Base-by-base conservation (phyloP, 2,329 filamentous ascomycete genomes). In the Trichoderma asperellum region DNA sequence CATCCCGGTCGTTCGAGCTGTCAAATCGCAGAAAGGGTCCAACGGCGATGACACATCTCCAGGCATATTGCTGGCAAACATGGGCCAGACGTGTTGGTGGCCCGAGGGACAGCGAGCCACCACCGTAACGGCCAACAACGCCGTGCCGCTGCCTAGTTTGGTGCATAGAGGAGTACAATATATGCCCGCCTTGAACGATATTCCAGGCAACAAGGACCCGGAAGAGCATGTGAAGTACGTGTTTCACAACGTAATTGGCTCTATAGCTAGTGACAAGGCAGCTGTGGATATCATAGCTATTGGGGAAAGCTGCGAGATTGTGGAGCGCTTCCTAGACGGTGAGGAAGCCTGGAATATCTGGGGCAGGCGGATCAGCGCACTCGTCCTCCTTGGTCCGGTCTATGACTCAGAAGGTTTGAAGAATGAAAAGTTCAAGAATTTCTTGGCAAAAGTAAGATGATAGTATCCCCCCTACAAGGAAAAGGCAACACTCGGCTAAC, bases 31-130 rank as follows among this genome's bases (percentile, higher is more conserved):
- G 68, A 71, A 58, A 29, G 78, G 78, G 40, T 80, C 78, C 16
- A 72, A 77, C 0, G 59, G 73, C 0, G 80, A 83, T 24, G 34
- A 75, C 0, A 73, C 77, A 2, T 72, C 81, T 1, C 88, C 85
- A 0, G 91, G 87, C 3, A 81, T 97, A 68, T 81, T 97, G 34
- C 82, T 97, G 32, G 87, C 93, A 57, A 97, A 97, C 76, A 84
- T 88, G 4, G 93, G 92, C 5, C 89, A 96, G 79, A 82, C 92
- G 21, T 83, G 90, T 74, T 97, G 93, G 89, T 92, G 91, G 77
- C 88, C 91, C 52, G 85, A 87, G 63, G 85, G 85, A 1, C 80
- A 84, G 63, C 85, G 86, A 60, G 83, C 88, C 0, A 82, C 97
- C 71, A 91, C 87, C 0, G 77, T 84, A 1, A 76, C 77, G 0